These are phyloP conservation scores for Aspergillus ustus DNA, from an alignment of 2,329 filamentous ascomycete species.

Conservation along the genomic window DNA sequence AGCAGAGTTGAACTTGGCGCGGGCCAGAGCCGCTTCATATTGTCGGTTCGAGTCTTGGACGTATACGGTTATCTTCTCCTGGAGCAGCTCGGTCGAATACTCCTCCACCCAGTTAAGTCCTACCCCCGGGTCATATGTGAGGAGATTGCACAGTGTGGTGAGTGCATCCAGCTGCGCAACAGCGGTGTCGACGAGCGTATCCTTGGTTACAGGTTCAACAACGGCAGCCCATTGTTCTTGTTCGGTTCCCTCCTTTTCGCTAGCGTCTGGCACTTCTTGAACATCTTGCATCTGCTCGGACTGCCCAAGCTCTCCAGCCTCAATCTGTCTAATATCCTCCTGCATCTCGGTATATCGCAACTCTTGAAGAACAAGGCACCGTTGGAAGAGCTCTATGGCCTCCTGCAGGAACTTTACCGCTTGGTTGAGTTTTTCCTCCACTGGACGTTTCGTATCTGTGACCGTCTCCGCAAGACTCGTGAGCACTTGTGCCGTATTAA, in stretches of 20 bases:
- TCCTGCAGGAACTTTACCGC: constrained; percentile 63
- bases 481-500: constrained; percentile 73
- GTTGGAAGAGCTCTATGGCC: constrained; percentile 63
- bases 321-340: constrained; percentile 47
- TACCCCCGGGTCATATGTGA: constrained; percentile 47
- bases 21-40: constrained; percentile 58
- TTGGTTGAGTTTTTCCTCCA: constrained; percentile 48
- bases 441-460: constrained; percentile 56
- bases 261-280: constrained; percentile 18
- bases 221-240: constrained; percentile 68
- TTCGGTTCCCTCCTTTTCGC: constrained; percentile 28
- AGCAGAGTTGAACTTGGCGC: constrained; percentile 61
- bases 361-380: constrained; percentile 60
- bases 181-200: constrained; percentile 69
- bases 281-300: constrained; percentile 20
- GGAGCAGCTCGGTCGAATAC: constrained; percentile 57
- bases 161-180: constrained; percentile 65
- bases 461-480: constrained; percentile 67
- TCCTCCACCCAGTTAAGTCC: constrained; percentile 63
- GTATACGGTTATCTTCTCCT: constrained; percentile 59
- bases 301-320: constrained; percentile 28
- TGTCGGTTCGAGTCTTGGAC: constrained; percentile 50
- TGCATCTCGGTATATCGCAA: constrained; percentile 52
- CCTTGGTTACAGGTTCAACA: constrained; percentile 68
- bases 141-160: constrained; percentile 56